Base-by-base conservation (phyloP, 805 yeast genomes). In the Candida tallmaniae region DNA sequence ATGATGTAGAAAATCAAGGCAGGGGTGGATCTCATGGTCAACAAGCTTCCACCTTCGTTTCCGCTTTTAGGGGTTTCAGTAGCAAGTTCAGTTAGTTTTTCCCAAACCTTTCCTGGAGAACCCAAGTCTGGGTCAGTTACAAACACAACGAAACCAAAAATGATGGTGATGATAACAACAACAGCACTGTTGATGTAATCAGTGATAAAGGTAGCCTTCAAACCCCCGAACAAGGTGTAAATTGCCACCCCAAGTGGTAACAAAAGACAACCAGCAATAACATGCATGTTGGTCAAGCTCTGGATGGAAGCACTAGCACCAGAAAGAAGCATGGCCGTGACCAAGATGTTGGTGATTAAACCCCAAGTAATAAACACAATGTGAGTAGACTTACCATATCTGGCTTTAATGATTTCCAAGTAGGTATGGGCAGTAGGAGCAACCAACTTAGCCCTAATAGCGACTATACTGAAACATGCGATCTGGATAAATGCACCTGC, bases 361-460 rank as follows among this genome's bases (percentile, higher is more conserved):
- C 93, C 96, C 64, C 84, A 88, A 56, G 81, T 80, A 54, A 84
- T 66, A 56, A 67, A 83, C 5, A 80, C 76, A 17, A 60, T 59
- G 54, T 89, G 97, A 5, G 89, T 81, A 13, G 60, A 48, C n/a
- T 70, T 62, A 13, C 97, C 97, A 52, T 85, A 89, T 42, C 97
- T 70, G 0, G 78, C 81, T 47, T 74, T 78, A 45, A 89, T 74
- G 36, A 88, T 83, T 61, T 89, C 97, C 46, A 87, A 68, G 58
- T 83, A 89, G 1, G 96, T 87, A 62, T 89, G 97, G 2, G 94
- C 94, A 31, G 78, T 81, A 4, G 97, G 96, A 10, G 96, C 96
- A 45, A 80, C 76, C 53, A 81, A 82, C 58, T 89, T 89, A 23
- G 88, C 84, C 55, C 84, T 88, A 44, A 89, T 86, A 9, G 96